Evolutionary conservation across 2,329 filamentous ascomycete genomes (phyloP), one percentile per base, ranked within the genome.

Genomic region (Pseudocercospora fijiensis): DNA sequence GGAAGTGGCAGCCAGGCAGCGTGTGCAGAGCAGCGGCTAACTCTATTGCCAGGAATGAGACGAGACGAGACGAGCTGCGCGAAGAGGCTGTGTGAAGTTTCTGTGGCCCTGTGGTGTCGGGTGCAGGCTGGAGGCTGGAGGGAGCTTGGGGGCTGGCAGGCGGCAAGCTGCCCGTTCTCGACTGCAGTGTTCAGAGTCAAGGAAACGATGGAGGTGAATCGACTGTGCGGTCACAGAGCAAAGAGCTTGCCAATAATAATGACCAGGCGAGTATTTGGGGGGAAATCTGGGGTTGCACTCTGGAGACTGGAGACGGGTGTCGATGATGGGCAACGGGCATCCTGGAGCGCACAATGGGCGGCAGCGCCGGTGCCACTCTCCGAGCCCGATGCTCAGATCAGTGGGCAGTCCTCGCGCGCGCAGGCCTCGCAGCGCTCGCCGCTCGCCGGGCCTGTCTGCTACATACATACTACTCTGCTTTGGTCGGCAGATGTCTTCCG

Each of bases 281-380:
- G 65, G 63, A 68, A 71, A 68, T 66, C 67, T 67, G 69, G 69
- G 69, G 67, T 58, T 24, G 30, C 16, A 47, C 8, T 68, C 64
- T 68, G 67, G 68, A 69, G 68, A 68, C 64, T 68, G 67, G 68
- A 69, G 68, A 68, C 69, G 66, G 58, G 58, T 69, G 64, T 53
- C 60, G 65, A 57, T 27, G 41, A 27, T 52, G 57, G 33, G 41
- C 24, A 13, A 22, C 13, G 58, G 37, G 49, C 49, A 53, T 52
- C 51, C 59, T 60, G 57, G 45, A 47, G 52, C 30, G 52, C 56
- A 57, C 27, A 62, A 58, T 61, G 58, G 37, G 61, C 58, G 51
- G 61, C 61, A 52, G 47, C 61, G 59, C 56, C 60, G 57, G 57
- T 57, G 51, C 33, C 57, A 57, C 60, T 55, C 60, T 66, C 61